Evolutionary conservation across 208 protist genomes (phyloP), one percentile per base, ranked within the genome.

Genomic region (Herpetomonas samuelpessoai): DNA sequence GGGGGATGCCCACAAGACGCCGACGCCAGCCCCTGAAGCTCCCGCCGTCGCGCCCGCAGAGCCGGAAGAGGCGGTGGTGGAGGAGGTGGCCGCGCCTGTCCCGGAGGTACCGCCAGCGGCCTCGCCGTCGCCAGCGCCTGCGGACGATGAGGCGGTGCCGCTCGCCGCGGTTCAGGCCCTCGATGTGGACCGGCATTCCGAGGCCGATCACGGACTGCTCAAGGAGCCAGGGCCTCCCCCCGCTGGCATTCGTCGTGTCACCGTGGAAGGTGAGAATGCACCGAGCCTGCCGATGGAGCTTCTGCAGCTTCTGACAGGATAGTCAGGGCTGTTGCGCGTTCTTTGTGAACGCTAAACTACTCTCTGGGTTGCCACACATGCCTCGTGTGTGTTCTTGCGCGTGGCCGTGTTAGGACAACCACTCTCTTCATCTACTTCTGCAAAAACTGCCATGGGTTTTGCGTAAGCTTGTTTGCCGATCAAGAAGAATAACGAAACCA

Each of bases 251-350:
- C 62, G 69, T 16, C 74, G 79, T 14, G 88, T 88, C 10, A 95
- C 88, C 2, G 76, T 79, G 62, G 81, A 88, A 9, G 83, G 83
- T 38, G 76, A 76, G 25, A 65, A 65, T 3, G 72, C 79, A 0
- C 88, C 88, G 3, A 69, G 83, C 0, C 80, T 95, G 61, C 86
- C 86, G 7, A 87, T 76, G 12, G 71, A 85, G 31, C 74, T 95
- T 26, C 77, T 95, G 71, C 67, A 92, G 61, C 67, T 95, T 10
- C 69, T 95, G 18, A 89, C 71, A 39, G 78, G 65, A 12, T 88
- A n/a, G n/a, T n/a, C n/a, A n/a, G n/a, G n/a, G n/a, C n/a, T n/a
- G n/a, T n/a, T n/a, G n/a, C n/a, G n/a, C n/a, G n/a, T n/a, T n/a
- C n/a, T n/a, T n/a, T n/a, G n/a, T n/a, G n/a, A n/a, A n/a, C n/a